A percentile compares a stretch with the other conserved stretches of the same genome.
phyloP scores from a whole-genome alignment of 2,329 filamentous ascomycete genomes.

The Penicillium freii region DNA sequence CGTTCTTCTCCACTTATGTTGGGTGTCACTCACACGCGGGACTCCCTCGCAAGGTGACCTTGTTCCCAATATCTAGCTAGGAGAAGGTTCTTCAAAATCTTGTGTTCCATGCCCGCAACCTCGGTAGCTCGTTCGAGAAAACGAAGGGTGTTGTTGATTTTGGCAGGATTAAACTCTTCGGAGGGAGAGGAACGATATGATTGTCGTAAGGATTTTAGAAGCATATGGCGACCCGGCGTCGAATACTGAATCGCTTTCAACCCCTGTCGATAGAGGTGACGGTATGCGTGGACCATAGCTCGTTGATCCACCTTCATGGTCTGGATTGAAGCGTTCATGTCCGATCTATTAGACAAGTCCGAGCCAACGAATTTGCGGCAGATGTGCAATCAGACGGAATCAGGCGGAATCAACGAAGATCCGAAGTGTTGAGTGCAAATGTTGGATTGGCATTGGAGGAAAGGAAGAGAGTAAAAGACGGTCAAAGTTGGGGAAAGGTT shows the following conservation, averaged over 20 bases:
- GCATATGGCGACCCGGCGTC: constrained; percentile 54
- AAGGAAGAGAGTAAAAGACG: constrained; percentile 2
- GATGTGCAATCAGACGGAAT: not conserved
- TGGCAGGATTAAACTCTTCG: constrained; percentile 39
- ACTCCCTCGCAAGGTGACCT: constrained; percentile 30
- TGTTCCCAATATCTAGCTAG: constrained; percentile 46
- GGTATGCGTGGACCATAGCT: constrained; percentile 54
- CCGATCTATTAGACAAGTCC: not conserved
- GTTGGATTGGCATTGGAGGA: not conserved
- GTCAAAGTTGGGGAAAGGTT: constrained; percentile 6
- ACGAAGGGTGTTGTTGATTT: constrained; percentile 46
- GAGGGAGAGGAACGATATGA: constrained; percentile 41
- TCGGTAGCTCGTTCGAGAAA: constrained; percentile 46
- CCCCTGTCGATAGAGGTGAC: constrained; percentile 54
- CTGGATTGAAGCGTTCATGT: constrained; percentile 11
- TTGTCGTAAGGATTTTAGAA: constrained; percentile 46
- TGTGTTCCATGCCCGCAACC: constrained; percentile 45
- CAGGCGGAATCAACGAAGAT: not conserved
- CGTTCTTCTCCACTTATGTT: constrained; percentile 9
- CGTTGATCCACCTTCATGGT: constrained; percentile 20
- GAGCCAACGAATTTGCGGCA: not conserved
- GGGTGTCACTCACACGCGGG: constrained; percentile 31
- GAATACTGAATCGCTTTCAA: constrained; percentile 58
- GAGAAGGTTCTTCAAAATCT: constrained; percentile 48
- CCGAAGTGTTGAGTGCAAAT: not conserved